Evolutionary conservation across 495 filamentous ascomycete species (phyloP).

Genomic region (Aspergillus ellipticus): DNA sequence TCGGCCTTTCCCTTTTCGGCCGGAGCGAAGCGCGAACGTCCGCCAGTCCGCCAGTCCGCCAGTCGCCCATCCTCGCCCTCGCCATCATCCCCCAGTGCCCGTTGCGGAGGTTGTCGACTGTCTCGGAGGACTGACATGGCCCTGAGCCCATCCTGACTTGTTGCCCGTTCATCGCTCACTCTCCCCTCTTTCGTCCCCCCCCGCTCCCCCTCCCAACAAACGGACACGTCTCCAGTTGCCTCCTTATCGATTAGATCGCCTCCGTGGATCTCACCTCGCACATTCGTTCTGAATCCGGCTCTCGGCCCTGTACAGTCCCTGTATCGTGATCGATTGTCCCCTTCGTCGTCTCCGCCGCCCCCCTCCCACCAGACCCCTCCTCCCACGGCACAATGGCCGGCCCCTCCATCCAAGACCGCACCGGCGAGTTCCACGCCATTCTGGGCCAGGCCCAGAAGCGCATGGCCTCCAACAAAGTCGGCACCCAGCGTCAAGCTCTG

Average conservation of each 20-base stretch:
- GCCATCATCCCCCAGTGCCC: background rate
- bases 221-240: constrained; percentile 27
- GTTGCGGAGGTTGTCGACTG: background rate
- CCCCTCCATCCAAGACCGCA: constrained; percentile 92
- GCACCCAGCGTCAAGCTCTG: constrained; percentile 75
- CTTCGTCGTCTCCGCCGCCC: background rate
- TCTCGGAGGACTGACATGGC: background rate
- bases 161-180: background rate
- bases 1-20: background rate
- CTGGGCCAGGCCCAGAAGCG: constrained; percentile 77
- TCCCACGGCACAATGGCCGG: constrained; percentile 44
- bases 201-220: constrained; percentile 10
- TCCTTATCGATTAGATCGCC: constrained; percentile 29
- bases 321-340: background rate
- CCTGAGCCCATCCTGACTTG: background rate
- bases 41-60: too few species aligned
- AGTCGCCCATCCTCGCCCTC: background rate
- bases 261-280: constrained; percentile 1
- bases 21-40: too few species aligned
- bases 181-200: background rate
- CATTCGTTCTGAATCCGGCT: constrained; percentile 2
- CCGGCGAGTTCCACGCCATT: constrained; percentile 87
- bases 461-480: constrained; percentile 63
- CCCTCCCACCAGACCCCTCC: background rate
- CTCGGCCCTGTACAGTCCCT: background rate